Evolutionary conservation across 805 yeast genomes (phyloP), one percentile per base, ranked within the genome.

Genomic region (Candida corydali): DNA sequence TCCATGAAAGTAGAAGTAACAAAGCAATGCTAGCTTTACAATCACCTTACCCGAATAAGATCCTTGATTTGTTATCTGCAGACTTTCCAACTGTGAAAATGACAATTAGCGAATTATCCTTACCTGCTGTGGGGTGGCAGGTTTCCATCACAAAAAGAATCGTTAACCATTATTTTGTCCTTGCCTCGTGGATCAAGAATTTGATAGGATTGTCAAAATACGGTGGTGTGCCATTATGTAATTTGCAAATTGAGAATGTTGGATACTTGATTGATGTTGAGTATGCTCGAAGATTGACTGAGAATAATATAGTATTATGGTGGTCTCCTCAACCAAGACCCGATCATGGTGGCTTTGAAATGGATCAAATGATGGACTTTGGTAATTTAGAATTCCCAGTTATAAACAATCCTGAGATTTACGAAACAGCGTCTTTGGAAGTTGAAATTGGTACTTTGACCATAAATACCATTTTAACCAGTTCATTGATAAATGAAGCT

Each of bases 81-180:
- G 79, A 75, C 15, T 70, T 82, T 46, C 94, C 95, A 3, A 66
- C 77, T 1, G 61, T 88, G 25, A 71, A 70, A 39, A 73, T 84
- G 74, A 65, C 71, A 14, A 66, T 76, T 15, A 70, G 76, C 30
- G 85, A 80, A 45, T 51, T 77, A 14, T 62, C 76, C 1, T 57
- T 84, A 20, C 88, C 91, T 8, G 81, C 89, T 4, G 61, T 89
- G 35, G 82, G 88, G 3, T 88, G 96, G 96, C 93, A 86, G 54
- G 56, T 75, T 2, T 63, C 77, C 10, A 69, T 86, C 6, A 64
- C 80, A 37, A 80, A 78, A 43, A 65, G 86, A 44, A 63, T 86
- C 3, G 69, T 81, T 28, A 81, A 80, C 47, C 88, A 84, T 45
- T 78, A 79, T 54, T 68, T 91, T 30, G 78, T 86, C 0, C 61